Evolutionary conservation across 306 rosid species (phyloP), one percentile per base, ranked within the genome.

Genomic region (Cicer yamashitae): DNA sequence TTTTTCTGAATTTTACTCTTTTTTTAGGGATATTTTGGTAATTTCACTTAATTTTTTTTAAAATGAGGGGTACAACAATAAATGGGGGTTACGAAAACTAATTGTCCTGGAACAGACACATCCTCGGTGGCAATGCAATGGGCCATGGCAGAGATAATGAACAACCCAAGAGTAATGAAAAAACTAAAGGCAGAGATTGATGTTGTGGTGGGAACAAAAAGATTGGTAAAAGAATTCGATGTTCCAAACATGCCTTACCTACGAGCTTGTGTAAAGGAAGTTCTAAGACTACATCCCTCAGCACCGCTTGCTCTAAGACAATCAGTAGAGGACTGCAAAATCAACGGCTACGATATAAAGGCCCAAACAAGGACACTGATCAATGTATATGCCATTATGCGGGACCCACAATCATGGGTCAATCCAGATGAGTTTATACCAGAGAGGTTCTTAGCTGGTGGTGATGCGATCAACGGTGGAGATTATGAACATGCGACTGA

Each of bases 61-160:
- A n/a, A n/a, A n/a, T n/a, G n/a, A n/a, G n/a, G n/a, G n/a, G n/a
- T n/a, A n/a, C n/a, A n/a, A n/a, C n/a, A n/a, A n/a, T n/a, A n/a
- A n/a, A n/a, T n/a, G n/a, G n/a, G n/a, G n/a, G n/a, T n/a, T n/a
- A n/a, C n/a, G n/a, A n/a, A n/a, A n/a, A n/a, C n/a, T n/a, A n/a
- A n/a, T n/a, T n/a, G n/a, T n/a, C n/a, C n/a, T 6, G 87, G 90
- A 64, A 81, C 87, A 20, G 86, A 84, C 59, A 86, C 90, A 0
- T 68, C 83, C 12, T 80, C 88, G 2, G 82, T 77, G 37, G 81
- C 77, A 25, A 54, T 64, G 41, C 82, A 86, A 61, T 86, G 88
- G 86, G 56, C 70, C 14, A 86, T 86, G 86, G 88, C 88, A 11
- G 90, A 81, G 70, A 71, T 86, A 15, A 54, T 81, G 43, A 86